Conservation (phyloP, 2,329 filamentous ascomycete species). For the Neopestalotiopsis rosae region DNA sequence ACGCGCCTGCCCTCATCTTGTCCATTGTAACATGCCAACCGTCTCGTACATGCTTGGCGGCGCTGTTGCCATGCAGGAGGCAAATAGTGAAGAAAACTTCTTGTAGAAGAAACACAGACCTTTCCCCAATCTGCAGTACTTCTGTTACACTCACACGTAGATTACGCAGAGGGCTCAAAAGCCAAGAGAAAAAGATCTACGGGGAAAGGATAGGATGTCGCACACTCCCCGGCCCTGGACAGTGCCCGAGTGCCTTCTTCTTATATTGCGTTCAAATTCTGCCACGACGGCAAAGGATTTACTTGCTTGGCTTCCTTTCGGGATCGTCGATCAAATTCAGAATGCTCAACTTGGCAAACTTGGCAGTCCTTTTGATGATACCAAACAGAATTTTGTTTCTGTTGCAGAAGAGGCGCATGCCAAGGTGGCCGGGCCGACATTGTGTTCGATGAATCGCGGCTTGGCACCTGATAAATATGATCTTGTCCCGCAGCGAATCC, state of each 20-base stretch:
- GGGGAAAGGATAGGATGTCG: background rate
- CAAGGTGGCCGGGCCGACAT: slow-evolving; percentile 9
- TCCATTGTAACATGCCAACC: background rate
- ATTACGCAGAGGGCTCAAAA: background rate
- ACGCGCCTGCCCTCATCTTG: background rate
- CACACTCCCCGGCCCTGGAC: background rate
- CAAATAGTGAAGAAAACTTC: background rate
- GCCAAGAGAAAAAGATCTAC: slow-evolving; percentile 3
- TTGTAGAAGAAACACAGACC: background rate
- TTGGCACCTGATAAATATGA: background rate
- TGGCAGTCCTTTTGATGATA: slow-evolving; percentile 6
- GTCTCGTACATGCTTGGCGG: slow-evolving; percentile 1
- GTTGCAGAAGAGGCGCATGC: background rate
- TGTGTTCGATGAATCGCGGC: slow-evolving; percentile 1
- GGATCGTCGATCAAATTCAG: background rate
- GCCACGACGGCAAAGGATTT: background rate
- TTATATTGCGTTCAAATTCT: background rate
- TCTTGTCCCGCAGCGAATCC: background rate
- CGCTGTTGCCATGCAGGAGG: background rate
- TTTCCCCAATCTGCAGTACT: background rate
- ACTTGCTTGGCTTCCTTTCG: background rate
- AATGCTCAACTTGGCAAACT: background rate
- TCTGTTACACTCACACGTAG: background rate
- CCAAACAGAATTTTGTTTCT: background rate
- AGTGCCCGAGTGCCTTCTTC: background rate